A percentile compares a stretch with the other conserved stretches of the same genome.
phyloP scores from a whole-genome alignment of 345 rosid species.

The Carallia pectinifolia region DNA sequence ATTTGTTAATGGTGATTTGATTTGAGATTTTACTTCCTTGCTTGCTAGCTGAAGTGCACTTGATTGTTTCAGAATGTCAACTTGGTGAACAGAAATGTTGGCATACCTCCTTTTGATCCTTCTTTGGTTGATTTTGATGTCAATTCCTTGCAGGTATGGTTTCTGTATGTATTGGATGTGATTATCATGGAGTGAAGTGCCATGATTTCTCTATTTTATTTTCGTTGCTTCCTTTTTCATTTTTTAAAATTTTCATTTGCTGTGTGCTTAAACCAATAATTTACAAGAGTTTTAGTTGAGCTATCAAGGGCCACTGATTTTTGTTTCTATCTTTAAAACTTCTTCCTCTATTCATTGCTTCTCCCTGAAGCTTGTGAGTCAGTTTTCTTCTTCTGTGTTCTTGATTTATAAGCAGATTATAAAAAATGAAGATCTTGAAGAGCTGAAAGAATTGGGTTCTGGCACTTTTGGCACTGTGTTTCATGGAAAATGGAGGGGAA shows the following conservation, averaged over 20 bases:
- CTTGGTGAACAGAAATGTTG: conserved; percentile 43
- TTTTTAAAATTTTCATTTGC: not conserved
- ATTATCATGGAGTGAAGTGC: too few relatives aligned
- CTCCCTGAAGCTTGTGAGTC: not conserved
- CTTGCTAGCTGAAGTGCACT: conserved; percentile 13
- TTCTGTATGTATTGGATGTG: conserved; percentile 10
- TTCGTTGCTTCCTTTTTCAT: not conserved
- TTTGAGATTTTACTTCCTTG: conserved; percentile 13
- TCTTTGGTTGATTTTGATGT: conserved; percentile 57
- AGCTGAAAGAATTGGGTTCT: conserved; percentile 88
- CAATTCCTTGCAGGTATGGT: conserved; percentile 69
- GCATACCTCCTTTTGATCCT: conserved; percentile 52
- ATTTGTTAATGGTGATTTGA: conserved; percentile 22
- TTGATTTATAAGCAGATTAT: conserved; percentile 49
- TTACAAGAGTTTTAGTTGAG: too few relatives aligned
- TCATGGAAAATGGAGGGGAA: conserved; percentile 99
- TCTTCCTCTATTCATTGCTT: not conserved
- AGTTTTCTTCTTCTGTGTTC: not conserved
- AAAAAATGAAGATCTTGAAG: conserved; percentile 92
- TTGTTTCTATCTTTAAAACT: not conserved
- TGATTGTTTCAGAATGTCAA: conserved; percentile 51
- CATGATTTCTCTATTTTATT: not conserved
- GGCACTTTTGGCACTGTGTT: conserved; percentile 97
- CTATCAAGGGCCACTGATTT: too few relatives aligned
- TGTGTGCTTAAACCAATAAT: too few relatives aligned